Base-by-base conservation (phyloP, 495 filamentous ascomycete genomes). In the Annulohypoxylon moriforme region DNA sequence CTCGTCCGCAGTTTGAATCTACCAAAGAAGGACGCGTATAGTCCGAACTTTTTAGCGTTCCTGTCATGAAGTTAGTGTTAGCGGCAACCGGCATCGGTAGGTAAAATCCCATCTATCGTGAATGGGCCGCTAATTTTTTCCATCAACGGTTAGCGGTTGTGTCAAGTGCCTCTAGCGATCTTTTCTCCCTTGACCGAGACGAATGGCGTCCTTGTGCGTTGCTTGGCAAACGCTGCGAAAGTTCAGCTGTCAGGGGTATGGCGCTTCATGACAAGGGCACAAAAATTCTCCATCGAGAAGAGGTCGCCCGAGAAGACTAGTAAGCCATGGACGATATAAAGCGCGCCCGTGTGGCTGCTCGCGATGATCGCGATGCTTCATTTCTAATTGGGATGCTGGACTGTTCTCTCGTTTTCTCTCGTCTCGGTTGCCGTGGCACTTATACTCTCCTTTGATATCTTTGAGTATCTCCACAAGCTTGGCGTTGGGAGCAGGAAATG, bases 241-340 rank as follows among this genome's bases (percentile, higher is more conserved):
- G 25, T 72, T 72, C 69, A 72, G 69, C 69, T 72, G 57, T 44
- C 69, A 72, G 52, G 69, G 69, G 59, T 60, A 60, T 64, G 40
- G 69, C 64, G 52, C 69, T 67, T 60, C 62, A 18, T 27, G 62
- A 66, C 62, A 56, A 57, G 56, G 62, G 11, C 49, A 36, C 14
- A 49, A 11, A n/a, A 27, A 9, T 47, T 34, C 22, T 40, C 29
- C 14, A 16, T 55, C 8, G 53, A 60, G 1, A 42, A 44, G 33
- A 16, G 3, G 2, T 55, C 29, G 47, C 27, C 29, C 27, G 40
- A 40, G 42, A 60, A n/a, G 40, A 34, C 38, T 47, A 34, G 31
- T 52, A 40, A 49, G 34, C 22, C 24, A 38, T 7, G 29, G 24
- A 36, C 25, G 22, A 13, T 40, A 40, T 58, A 40, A 25, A 58